These are phyloP conservation scores for Sclerospora graminicola DNA, from an alignment of 352 stramenopile species.

Conservation along the genomic window DNA sequence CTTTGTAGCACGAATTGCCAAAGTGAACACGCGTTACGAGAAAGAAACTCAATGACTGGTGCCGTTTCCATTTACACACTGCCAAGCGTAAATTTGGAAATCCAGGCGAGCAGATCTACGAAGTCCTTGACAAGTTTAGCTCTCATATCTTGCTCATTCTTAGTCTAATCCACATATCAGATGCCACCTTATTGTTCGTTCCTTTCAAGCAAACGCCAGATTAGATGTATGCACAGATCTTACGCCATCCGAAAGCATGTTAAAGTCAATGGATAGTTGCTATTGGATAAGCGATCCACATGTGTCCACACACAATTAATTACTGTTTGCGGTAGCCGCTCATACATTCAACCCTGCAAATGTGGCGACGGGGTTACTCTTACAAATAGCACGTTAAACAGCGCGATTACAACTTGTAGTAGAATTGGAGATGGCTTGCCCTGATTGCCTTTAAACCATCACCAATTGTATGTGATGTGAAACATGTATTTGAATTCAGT, in stretches of 20 bases:
- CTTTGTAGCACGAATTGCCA: no score
- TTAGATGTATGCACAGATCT: constrained; percentile 4
- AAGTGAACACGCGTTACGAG: no score
- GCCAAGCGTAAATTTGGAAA: constrained; percentile 60
- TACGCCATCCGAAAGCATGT: constrained; percentile 20
- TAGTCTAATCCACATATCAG: constrained; percentile 60
- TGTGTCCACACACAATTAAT: constrained; percentile 47
- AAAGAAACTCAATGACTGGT: constrained; percentile 52
- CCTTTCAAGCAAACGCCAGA: constrained; percentile 7
- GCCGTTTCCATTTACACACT: constrained; percentile 44
- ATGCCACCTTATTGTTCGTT: constrained; percentile 20
- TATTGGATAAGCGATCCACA: constrained; percentile 52
- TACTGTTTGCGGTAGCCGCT: no score
- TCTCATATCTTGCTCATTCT: constrained; percentile 53
- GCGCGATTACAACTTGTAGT: no score
- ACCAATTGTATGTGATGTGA: no score
- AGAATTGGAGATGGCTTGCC: no score
- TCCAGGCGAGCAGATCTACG: constrained; percentile 52
- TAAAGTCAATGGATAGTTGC: constrained; percentile 64
- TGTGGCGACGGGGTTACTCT: no score
- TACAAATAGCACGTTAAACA: no score
- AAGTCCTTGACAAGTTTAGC: constrained; percentile 56
- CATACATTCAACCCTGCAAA: no score
- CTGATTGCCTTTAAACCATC: no score
- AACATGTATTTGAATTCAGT: no score